Evolutionary conservation across 176 grass and related monocot genomes (phyloP), one percentile per base, ranked within the genome.

Genomic region (Echinochloa phyllopogon): DNA sequence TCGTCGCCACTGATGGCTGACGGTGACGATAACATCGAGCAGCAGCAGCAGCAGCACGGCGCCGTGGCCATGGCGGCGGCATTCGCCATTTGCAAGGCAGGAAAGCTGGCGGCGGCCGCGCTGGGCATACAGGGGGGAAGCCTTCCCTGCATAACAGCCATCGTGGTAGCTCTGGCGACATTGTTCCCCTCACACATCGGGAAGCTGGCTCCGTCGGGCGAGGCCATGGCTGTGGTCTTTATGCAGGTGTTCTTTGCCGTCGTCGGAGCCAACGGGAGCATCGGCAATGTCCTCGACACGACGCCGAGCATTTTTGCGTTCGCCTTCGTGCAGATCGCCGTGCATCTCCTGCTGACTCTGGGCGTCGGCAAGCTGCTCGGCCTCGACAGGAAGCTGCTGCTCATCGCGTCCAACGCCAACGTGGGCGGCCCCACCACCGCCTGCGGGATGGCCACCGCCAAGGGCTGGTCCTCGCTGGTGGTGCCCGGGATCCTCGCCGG

Each of bases 171-270:
- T 13, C 78, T 97, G 81, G 94, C 85, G 23, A 97, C 94, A 16
- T 18, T 97, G 41, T 92, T 94, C 43, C 91, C 92, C 48, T 86
- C 75, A 33, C 90, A 84, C 56, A 17, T 94, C 6, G 62, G 78
- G 52, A 90, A 74, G 67, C 85, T 97, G 40, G 85, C 89, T 37
- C 91, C 89, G 43, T 72, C 89, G 29, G 91, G 91, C 44, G 87
- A 97, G 80, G 89, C 89, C 37, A 57, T 91, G 81, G 91, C 94
- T 39, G 78, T 93, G 60, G 84, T 96, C 79, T 77, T 96, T 39
- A 93, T 96, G 94, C 94, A 96, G 89, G 94, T 93, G 57, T 96
- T 93, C 88, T 96, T 96, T 36, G 48, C 88, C 25, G 94, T 97
- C 10, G 89, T 92, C 55, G 92, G 92, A 55, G 92, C 94, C 10